Evolutionary conservation across 78 protist genomes (phyloP), one percentile per base, ranked within the genome.

Genomic region (Cavenderia fasciculata): DNA sequence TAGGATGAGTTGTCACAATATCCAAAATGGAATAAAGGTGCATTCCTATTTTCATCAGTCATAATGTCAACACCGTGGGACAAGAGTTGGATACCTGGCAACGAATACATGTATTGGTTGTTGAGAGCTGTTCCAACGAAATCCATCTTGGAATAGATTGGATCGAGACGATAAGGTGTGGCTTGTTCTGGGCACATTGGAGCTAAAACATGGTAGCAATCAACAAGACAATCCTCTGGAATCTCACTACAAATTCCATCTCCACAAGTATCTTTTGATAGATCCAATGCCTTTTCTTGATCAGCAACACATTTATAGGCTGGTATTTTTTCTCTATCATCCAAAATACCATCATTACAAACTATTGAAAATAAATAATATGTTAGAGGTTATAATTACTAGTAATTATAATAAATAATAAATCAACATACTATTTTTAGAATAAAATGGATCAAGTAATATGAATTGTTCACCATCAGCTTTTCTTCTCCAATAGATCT

Each of bases 221-320:
- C 79, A 1, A 25, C 3, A 10, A 72, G 3, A 34, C 79, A 72
- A 52, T 44, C 33, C 25, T 54, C 61, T n/a, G 79, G 79, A 34
- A 23, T 33, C 23, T 72, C 79, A 36, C 27, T 72, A 43, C 79
- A 72, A 38, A 72, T 56, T 4, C 59, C 59, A 56, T 72, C 79
- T n/a, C 63, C 63, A 72, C 79, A 72, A 3, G 34, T 4, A 16
- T 27, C 44, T 29, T 7, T 29, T 59, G 31, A 31, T n/a, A n/a
- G n/a, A n/a, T n/a, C n/a, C n/a, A n/a, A n/a, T n/a, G n/a, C n/a
- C 62, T 56, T 56, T 10, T n/a, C 34, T 56, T 10, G 62, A 56
- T 56, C 62, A 56, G 27, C 10, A 25, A 19, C 62, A 56, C 62
- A 56, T 25, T 10, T 25, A 10, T 56, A 23, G 16, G 16, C 62